These are phyloP conservation scores for Sporothrix pseudoabietina DNA, from an alignment of 2,329 filamentous ascomycete genomes.

Conservation along the genomic window DNA sequence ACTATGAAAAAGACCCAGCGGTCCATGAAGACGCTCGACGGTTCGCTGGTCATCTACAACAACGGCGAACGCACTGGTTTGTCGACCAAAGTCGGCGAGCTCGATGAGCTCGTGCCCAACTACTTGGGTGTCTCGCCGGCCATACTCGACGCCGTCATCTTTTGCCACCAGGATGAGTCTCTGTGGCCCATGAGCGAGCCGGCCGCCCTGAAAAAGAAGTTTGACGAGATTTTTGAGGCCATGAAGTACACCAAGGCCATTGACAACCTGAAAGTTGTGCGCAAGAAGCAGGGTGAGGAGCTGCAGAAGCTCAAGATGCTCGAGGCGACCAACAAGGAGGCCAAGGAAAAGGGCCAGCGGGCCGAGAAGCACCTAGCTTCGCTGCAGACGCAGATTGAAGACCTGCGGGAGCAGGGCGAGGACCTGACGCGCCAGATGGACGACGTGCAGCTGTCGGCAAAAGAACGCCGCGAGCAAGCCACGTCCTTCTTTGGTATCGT, in stretches of 20 bases:
- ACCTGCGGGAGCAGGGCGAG: slow-evolving; percentile 59
- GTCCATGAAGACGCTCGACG: slow-evolving; percentile 81
- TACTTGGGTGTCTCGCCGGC: slow-evolving; percentile 87
- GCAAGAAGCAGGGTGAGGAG: slow-evolving; percentile 79
- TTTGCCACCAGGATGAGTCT: slow-evolving; percentile 98
- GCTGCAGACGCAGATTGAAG: slow-evolving; percentile 68
- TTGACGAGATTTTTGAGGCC: slow-evolving; percentile 97
- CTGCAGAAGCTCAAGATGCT: slow-evolving; percentile 72
- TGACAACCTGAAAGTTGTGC: slow-evolving; percentile 84
- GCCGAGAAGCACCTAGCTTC: slow-evolving; percentile 65
- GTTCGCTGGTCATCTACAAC: slow-evolving; percentile 71
- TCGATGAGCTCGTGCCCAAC: slow-evolving; percentile 81
- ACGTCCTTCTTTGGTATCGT: slow-evolving; percentile 75
- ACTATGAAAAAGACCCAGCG: slow-evolving; percentile 79
- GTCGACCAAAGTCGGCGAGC: slow-evolving; percentile 77
- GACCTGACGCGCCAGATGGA: slow-evolving; percentile 63
- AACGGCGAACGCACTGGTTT: slow-evolving; percentile 78
- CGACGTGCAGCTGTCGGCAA: slow-evolving; percentile 51
- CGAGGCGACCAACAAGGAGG: slow-evolving; percentile 61
- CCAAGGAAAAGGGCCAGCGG: slow-evolving; percentile 81
- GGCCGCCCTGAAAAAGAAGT: slow-evolving; percentile 81
- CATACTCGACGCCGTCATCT: slow-evolving; percentile 92
- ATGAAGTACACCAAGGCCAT: slow-evolving; percentile 97
- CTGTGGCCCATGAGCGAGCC: slow-evolving; percentile 96
- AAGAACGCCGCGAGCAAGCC: slow-evolving; percentile 69